These are phyloP conservation scores for Mucor ambiguus DNA, from an alignment of 371 early-diverging fungal species.

Conservation along the genomic window DNA sequence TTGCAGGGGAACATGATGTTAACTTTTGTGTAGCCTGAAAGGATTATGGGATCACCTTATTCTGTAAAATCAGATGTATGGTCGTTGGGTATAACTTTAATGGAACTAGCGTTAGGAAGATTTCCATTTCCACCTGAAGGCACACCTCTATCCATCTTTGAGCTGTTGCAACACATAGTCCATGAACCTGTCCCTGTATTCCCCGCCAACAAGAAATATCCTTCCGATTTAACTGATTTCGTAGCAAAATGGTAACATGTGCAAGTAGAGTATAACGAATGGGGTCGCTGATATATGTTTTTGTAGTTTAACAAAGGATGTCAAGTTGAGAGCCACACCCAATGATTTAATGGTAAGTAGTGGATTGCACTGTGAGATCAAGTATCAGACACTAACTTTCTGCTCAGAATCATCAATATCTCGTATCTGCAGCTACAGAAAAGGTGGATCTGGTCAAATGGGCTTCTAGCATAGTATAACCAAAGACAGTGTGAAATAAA, in stretches of 20 bases:
- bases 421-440: slow-evolving; percentile 54
- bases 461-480: slow-evolving; percentile 34
- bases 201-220: slow-evolving; percentile 65
- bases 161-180: slow-evolving; percentile 91
- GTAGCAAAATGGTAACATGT: slow-evolving; percentile 69
- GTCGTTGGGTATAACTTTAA: slow-evolving; percentile 91
- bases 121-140: slow-evolving; percentile 89
- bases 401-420: slow-evolving; percentile 56
- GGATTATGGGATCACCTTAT: slow-evolving; percentile 91
- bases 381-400: slow-evolving; percentile 20
- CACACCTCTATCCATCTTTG: slow-evolving; percentile 81
- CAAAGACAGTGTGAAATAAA: neutral
- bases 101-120: slow-evolving; percentile 90
- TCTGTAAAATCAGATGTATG: slow-evolving; percentile 95
- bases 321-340: slow-evolving; percentile 72
- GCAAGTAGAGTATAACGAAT: neutral
- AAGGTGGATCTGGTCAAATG: slow-evolving; percentile 62
- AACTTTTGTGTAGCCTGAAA: slow-evolving; percentile 76
- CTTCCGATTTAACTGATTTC: slow-evolving; percentile 78
- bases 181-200: slow-evolving; percentile 89
- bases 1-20: neutral
- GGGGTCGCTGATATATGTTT: neutral
- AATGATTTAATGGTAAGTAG: slow-evolving; percentile 64
- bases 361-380: slow-evolving; percentile 15
- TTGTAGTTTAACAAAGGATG: slow-evolving; percentile 76